Base-by-base conservation (phyloP, 306 rosid genomes). In the Acacia confusa region DNA sequence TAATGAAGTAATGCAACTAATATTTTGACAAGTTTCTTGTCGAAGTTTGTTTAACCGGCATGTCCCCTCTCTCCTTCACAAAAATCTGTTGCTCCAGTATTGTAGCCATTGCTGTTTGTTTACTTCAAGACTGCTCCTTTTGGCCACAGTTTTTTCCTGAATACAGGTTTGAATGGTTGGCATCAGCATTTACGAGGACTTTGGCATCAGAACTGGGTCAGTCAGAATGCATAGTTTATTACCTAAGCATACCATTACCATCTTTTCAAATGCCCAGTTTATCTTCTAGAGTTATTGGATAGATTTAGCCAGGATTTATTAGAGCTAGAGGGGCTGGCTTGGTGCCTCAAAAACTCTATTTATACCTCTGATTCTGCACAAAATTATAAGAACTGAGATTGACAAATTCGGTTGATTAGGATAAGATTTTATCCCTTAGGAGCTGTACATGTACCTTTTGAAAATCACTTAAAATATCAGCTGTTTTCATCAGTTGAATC, bases 81-180 rank as follows among this genome's bases (percentile, higher is more conserved):
- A 53, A 6, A 53, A 53, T 20, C 34, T 53, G 70, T 64, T 66
- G 28, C 36, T 17, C 65, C 22, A 60, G 25, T 44, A 60, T 24
- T 78, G 11, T 78, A 16, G 55, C 81, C 58, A 13, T 25, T 74
- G 43, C 47, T 77, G 72, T 74, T 80, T 72, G 27, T 41, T 63
- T 73, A 34, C 75, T 65, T 81, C 79, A 79, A 64, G 57, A 58
- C 47, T 78, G 70, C 36, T 58, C 57, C 53, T 79, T 85, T 86
- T 86, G 76, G 75, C 83, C 69, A 70, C 88, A 94, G 98, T 78
- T 92, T 44, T 90, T 91, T 83, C 98, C 98, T 70, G 92, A 89
- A 36, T 94, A 86, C 92, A 91, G 94, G 88, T 82, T 94, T 67
- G 87, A 86, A 47, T 89, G 98, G 97, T 79, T 94, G 81, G 91